These are phyloP conservation scores for Fusarium sororula DNA, from an alignment of 2,329 filamentous ascomycete species.

Conservation along the genomic window DNA sequence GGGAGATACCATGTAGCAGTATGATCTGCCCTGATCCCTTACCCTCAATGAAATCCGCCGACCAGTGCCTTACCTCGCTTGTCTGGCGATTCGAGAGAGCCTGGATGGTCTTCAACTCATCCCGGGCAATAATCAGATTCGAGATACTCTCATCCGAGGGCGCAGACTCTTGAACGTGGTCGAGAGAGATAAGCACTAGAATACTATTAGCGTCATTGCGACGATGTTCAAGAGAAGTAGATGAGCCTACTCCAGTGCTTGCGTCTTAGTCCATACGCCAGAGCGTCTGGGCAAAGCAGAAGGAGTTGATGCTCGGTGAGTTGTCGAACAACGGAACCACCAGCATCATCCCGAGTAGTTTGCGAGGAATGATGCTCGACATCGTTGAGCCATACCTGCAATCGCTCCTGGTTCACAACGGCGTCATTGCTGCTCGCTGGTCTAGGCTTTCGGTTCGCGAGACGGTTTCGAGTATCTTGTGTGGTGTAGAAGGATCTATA, in stretches of 20 bases:
- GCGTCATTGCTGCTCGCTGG: neutral
- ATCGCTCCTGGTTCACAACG: neutral
- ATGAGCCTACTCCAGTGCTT: neutral
- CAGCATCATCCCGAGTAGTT: neutral
- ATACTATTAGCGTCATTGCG: neutral
- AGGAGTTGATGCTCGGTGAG: neutral
- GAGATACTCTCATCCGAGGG: neutral
- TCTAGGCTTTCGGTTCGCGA: neutral
- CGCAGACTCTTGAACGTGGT: neutral
- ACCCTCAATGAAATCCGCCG: neutral
- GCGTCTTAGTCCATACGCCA: neutral
- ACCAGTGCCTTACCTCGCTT: neutral
- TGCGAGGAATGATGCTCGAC: neutral
- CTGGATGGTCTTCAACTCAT: neutral
- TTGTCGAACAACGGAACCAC: neutral
- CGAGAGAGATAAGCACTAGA: neutral
- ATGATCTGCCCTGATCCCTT: neutral
- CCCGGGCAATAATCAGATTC: neutral
- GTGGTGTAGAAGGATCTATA: neutral
- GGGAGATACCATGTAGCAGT: neutral
- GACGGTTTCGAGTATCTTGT: neutral
- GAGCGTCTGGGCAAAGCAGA: neutral
- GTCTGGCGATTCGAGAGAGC: neutral
- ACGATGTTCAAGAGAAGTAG: neutral
- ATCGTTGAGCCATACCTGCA: neutral